Percentiles rank a stretch among this genome's conserved stretches.
phyloP scores from a whole-genome alignment of 176 grass and related monocot species.

The Cenchrus purpureus region DNA sequence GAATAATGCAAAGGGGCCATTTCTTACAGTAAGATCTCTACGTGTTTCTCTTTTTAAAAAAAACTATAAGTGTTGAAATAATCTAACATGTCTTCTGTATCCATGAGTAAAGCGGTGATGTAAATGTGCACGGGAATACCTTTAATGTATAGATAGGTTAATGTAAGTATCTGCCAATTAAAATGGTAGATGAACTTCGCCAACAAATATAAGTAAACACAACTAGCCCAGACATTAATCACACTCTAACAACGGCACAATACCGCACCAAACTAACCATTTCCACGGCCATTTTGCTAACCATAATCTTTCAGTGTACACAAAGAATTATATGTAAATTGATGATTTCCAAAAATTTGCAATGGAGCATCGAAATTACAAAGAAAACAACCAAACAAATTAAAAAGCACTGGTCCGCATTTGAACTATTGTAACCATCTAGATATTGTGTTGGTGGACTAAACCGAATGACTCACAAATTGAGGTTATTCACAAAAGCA shows the following conservation, averaged over 20 bases:
- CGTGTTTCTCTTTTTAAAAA: not conserved
- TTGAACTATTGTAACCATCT: not conserved
- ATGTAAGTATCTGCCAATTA: not conserved
- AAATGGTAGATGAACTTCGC: not conserved
- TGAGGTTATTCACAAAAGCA: not conserved
- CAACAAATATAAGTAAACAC: not conserved
- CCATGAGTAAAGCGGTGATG: not conserved
- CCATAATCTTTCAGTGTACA: not conserved
- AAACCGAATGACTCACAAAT: not conserved
- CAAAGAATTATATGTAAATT: not conserved
- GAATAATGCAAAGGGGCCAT: not conserved
- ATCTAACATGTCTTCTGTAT: not conserved
- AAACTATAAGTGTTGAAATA: not conserved
- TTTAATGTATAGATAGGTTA: not conserved
- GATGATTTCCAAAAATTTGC: not conserved
- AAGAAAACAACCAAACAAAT: not conserved
- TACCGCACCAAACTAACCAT: not conserved
- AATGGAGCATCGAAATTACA: not conserved
- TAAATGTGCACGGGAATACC: not conserved
- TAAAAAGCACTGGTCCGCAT: not conserved
- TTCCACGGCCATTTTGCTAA: not conserved
- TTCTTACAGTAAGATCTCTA: not conserved
- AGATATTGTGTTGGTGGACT: not conserved
- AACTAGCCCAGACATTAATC: not conserved
- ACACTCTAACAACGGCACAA: not conserved